Evolutionary conservation across 306 rosid genomes (phyloP), one percentile per base, ranked within the genome.

Genomic region (Quillaja saponaria): DNA sequence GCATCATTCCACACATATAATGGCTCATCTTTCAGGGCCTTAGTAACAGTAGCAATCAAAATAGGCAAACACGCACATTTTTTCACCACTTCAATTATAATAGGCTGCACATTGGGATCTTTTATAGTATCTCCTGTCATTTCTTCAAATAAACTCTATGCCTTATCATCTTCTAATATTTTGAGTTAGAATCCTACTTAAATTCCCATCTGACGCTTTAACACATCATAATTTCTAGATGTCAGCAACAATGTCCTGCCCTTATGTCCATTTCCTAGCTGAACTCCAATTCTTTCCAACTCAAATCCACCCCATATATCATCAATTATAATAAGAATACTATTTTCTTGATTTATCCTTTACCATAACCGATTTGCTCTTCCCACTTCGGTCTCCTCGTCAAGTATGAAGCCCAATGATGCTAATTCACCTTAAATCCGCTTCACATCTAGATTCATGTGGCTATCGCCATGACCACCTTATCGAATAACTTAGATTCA

Each of bases 161-260:
- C 63, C 21, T 75, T 71, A 0, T 13, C 3, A 10, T 5, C 7
- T 3, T 6, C 0, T 20, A 75, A 28, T 17, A 0, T 1, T 12
- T 41, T 7, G 42, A 62, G 8, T 3, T 1, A 1, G 15, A 68
- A 37, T 8, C 4, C 33, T 7, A 2, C 25, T 4, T 46, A 1
- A 18, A 14, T 5, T 0, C 14, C 13, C 67, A 68, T 49, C 0
- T 39, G 0, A 21, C 19, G 35, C 0, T 8, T 10, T 11, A 61
- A 13, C 3, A 45, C n/a, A 21, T 15, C 16, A 37, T 1, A 3
- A 33, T 8, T 18, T 55, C 66, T 34, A 41, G 71, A 49, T 18
- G 67, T 44, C 5, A 68, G 6, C 3, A 75, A 13, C 11, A 69
- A 28, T 34, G 71, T 76, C 28, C 73, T 28, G 2, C 65, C 69